Percentiles rank a stretch among this genome's conserved stretches.
Conservation (phyloP, 2,329 filamentous ascomycete species). For the Pseudodiploospora longispora region DNA sequence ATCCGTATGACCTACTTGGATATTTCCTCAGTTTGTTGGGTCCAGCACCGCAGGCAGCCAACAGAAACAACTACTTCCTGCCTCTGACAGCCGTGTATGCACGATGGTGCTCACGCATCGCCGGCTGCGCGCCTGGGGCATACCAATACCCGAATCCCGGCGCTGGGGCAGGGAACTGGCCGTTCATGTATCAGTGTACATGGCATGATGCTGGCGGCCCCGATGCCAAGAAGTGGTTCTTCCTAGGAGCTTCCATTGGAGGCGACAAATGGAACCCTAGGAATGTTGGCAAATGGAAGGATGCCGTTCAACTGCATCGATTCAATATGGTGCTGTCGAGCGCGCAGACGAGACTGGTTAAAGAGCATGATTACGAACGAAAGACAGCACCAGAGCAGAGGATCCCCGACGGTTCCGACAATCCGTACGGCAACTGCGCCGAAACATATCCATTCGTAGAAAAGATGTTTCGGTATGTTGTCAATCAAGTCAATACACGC, state of each 20-base stretch:
- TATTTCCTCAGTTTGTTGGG: slow-evolving; percentile 6
- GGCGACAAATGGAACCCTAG: slow-evolving; percentile 1
- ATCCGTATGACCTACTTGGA: slow-evolving; percentile 6
- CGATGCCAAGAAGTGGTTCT: background rate
- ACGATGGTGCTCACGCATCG: slow-evolving; percentile 3
- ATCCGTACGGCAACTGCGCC: slow-evolving; percentile 2
- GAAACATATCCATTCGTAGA: slow-evolving; percentile 4
- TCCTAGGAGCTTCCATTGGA: slow-evolving; percentile 3
- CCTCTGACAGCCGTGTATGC: slow-evolving; percentile 5
- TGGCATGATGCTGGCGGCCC: background rate
- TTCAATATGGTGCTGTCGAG: background rate
- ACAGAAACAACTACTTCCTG: slow-evolving; percentile 5
- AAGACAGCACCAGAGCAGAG: too few species aligned
- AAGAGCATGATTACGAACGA: too few species aligned
- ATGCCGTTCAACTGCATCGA: background rate
- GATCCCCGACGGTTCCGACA: background rate
- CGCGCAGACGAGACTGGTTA: background rate
- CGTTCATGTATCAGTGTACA: slow-evolving; percentile 7
- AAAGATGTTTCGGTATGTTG: background rate
- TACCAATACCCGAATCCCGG: background rate
- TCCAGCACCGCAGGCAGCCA: slow-evolving; percentile 3
- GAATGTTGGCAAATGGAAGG: background rate
- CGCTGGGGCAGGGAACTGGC: slow-evolving; percentile 2
- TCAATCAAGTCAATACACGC: too few species aligned
- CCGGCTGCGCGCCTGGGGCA: background rate